Conservation (phyloP, 768 basidiomycete species). For the Exsudoporus frostii region DNA sequence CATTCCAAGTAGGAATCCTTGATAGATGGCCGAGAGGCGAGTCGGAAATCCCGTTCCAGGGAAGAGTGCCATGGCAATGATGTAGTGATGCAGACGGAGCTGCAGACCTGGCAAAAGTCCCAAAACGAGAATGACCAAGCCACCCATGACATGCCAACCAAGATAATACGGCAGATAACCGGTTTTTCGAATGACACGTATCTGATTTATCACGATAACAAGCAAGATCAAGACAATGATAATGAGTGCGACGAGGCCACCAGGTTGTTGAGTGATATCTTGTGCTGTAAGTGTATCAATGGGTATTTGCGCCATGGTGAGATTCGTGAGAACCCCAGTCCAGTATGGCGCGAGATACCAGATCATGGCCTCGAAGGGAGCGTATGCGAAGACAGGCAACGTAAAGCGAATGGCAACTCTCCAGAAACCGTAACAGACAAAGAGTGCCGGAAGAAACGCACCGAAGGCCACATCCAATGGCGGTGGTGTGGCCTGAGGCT, state of each 20-base stretch:
- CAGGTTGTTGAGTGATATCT: constrained; percentile 62
- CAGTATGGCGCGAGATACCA: constrained; percentile 78
- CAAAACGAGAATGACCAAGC: constrained; percentile 61
- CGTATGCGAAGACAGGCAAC: constrained; percentile 61
- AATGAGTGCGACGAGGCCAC: constrained; percentile 65
- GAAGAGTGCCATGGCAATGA: constrained; percentile 69
- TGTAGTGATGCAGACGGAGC: constrained; percentile 80
- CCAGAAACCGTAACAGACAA: constrained; percentile 80
- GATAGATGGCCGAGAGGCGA: constrained; percentile 72
- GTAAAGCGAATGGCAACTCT: constrained; percentile 70
- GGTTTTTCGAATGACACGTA: constrained; percentile 79
- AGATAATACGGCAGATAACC: constrained; percentile 80
- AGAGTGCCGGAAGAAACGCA: constrained; percentile 74
- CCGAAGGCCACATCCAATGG: constrained; percentile 69
- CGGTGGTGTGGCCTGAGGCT: constrained; percentile 65
- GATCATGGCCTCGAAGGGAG: constrained; percentile 69
- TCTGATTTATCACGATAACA: constrained; percentile 65
- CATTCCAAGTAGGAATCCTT: constrained; percentile 78
- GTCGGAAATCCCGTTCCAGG: constrained; percentile 83
- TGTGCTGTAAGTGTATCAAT: constrained; percentile 70
- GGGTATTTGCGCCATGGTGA: constrained; percentile 69
- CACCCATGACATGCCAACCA: constrained; percentile 69
- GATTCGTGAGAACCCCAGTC: constrained; percentile 72
- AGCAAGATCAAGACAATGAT: constrained; percentile 63
- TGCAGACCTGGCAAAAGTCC: constrained; percentile 65